A percentile compares a stretch with the other conserved stretches of the same genome.
These are phyloP conservation scores for Violaceomyces palustris DNA, from an alignment of 1,284 basidiomycete genomes.

Conservation along the genomic window DNA sequence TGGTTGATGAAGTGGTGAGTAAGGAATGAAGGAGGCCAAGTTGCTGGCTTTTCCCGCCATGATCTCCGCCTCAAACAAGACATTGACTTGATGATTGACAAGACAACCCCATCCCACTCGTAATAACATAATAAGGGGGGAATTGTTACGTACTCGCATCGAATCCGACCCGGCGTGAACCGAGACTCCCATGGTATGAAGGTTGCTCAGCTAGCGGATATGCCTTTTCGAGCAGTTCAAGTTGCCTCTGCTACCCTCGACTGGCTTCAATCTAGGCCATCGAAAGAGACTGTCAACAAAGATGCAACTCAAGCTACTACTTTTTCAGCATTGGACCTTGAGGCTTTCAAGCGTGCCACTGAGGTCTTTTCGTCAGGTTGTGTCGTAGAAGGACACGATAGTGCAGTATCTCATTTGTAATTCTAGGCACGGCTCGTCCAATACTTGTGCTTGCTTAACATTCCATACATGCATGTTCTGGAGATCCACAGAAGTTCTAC, in stretches of 20 bases:
- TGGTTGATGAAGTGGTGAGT: constrained; percentile 68
- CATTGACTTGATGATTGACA: too few species aligned
- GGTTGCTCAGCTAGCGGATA: constrained; percentile 79
- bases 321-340: not conserved
- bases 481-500: too few species aligned
- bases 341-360: not conserved
- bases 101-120: too few species aligned
- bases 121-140: too few species aligned
- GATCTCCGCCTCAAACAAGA: too few species aligned
- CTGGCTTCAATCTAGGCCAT: constrained; percentile 11
- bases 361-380: too few species aligned
- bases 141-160: constrained; percentile 81
- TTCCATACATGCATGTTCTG: too few species aligned
- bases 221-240: constrained; percentile 65
- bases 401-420: too few species aligned
- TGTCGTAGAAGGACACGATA: too few species aligned
- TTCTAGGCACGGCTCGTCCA: too few species aligned
- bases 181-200: constrained; percentile 86
- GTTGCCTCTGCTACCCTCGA: constrained; percentile 58
- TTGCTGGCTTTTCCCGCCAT: not conserved
- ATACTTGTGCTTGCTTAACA: too few species aligned
- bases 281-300: not conserved
- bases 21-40: not conserved
- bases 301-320: not conserved
- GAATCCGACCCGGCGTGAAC: constrained; percentile 76